A percentile compares a stretch with the other conserved stretches of the same genome.
phyloP scores from a whole-genome alignment of 2,329 filamentous ascomycete genomes.

The Chaetomiaceae sp. region DNA sequence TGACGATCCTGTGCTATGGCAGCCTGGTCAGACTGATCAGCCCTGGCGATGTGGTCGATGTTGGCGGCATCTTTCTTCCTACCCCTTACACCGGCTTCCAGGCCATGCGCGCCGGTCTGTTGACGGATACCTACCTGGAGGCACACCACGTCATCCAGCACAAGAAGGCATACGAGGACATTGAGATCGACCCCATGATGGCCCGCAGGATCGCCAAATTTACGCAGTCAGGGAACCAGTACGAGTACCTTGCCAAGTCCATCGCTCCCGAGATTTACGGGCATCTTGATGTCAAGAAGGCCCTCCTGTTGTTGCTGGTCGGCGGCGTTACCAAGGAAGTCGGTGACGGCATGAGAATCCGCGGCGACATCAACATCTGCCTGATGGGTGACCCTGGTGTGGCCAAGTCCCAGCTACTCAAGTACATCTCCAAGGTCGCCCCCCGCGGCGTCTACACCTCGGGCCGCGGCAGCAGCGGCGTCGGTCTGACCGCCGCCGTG shows the following conservation, averaged over 20 bases:
- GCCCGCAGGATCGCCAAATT: constrained; percentile 82
- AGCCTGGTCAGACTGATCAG: constrained; percentile 81
- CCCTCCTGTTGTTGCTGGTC: constrained; percentile 88
- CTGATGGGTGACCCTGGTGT: constrained; percentile 99
- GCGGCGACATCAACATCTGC: constrained; percentile 97
- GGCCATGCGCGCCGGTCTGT: constrained; percentile 89
- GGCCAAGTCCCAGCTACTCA: constrained; percentile 95
- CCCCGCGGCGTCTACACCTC: constrained; percentile 86
- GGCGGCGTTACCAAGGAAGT: constrained; percentile 95
- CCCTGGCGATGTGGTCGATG: constrained; percentile 89
- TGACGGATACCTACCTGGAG: constrained; percentile 96
- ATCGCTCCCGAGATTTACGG: constrained; percentile 98
- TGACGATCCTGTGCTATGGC: constrained; percentile 87
- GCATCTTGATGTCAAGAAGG: constrained; percentile 96
- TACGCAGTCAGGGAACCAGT: constrained; percentile 81
- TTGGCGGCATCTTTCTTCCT: constrained; percentile 92
- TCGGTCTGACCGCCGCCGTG: constrained; percentile 76
- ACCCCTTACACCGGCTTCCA: constrained; percentile 99
- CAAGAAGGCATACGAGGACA: constrained; percentile 96
- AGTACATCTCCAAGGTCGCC: constrained; percentile 97
- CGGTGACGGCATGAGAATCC: constrained; percentile 97
- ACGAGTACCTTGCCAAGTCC: constrained; percentile 91
- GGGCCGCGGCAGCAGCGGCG: constrained; percentile 74
- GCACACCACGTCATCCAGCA: constrained; percentile 91
- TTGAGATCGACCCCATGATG: constrained; percentile 75